Conservation (phyloP, 73 alveolate genomes). For the Symbiodinium natans region DNA sequence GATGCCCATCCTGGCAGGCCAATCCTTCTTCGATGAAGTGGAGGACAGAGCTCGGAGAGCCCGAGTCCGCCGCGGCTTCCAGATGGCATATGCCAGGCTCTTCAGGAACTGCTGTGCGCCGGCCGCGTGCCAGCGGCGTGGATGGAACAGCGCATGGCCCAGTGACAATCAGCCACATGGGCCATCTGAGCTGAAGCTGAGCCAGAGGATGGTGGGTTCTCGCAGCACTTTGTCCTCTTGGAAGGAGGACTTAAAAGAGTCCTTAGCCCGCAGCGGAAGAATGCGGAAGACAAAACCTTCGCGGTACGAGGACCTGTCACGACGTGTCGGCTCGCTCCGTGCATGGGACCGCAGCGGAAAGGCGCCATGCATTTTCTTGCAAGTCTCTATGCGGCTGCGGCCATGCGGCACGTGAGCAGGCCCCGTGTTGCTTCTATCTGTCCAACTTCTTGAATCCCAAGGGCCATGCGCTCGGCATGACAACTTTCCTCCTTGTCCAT, state of each 20-base stretch:
- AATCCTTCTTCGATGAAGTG: neutral
- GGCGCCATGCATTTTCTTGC: neutral
- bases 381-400: no score
- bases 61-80: no score
- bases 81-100: neutral
- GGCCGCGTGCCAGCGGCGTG: neutral
- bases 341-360: neutral
- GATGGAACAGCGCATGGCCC: no score
- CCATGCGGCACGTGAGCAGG: neutral
- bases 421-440: neutral
- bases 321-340: neutral
- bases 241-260: neutral
- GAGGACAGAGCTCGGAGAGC: no score
- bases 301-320: neutral
- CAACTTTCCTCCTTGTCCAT: no score
- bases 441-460: neutral
- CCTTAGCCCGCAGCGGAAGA: no score
- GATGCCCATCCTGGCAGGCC: neutral
- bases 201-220: neutral
- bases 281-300: no score
- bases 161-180: no score
- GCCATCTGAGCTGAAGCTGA: no score
- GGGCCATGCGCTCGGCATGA: neutral
- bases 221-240: neutral
- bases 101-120: neutral